phyloP scores from a whole-genome alignment of 352 stramenopile species.

The Pythium rhizo-oryzae region DNA sequence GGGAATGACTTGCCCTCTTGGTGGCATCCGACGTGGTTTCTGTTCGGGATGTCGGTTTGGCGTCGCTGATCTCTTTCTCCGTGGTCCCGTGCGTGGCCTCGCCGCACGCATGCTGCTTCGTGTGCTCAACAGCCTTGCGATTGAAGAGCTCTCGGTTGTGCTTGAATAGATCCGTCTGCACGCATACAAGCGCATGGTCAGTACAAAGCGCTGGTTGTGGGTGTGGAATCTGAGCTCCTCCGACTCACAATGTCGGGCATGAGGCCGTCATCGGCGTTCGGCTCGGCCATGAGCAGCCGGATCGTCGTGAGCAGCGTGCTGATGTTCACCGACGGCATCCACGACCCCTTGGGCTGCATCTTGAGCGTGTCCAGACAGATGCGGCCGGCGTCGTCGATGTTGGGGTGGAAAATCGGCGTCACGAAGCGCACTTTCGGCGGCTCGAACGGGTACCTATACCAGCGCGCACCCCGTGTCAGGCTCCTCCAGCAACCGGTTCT shows the following conservation, averaged over 20 bases:
- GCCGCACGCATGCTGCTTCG: conserved; percentile 44
- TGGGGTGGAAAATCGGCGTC: conserved; percentile 86
- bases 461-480: no score
- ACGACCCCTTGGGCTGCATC: conserved; percentile 91
- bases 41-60: neutral
- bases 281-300: conserved; percentile 89
- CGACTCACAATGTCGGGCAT: conserved; percentile 88
- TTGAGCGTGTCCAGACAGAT: conserved; percentile 93
- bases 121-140: conserved; percentile 65
- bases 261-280: conserved; percentile 90
- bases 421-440: conserved; percentile 77
- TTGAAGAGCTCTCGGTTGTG: conserved; percentile 77
- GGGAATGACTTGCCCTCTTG: neutral
- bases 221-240: no score
- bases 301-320: conserved; percentile 90
- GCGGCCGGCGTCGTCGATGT: conserved; percentile 84
- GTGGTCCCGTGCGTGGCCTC: neutral
- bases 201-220: neutral
- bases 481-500: neutral
- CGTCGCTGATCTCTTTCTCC: neutral
- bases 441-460: conserved; percentile 78
- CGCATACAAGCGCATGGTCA: neutral
- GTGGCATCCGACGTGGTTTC: neutral
- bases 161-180: conserved; percentile 80
- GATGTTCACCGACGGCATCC: conserved; percentile 92